Evolutionary conservation across 192 early-diverging fungal species (phyloP).

Genomic region (Thamnidium elegans): DNA sequence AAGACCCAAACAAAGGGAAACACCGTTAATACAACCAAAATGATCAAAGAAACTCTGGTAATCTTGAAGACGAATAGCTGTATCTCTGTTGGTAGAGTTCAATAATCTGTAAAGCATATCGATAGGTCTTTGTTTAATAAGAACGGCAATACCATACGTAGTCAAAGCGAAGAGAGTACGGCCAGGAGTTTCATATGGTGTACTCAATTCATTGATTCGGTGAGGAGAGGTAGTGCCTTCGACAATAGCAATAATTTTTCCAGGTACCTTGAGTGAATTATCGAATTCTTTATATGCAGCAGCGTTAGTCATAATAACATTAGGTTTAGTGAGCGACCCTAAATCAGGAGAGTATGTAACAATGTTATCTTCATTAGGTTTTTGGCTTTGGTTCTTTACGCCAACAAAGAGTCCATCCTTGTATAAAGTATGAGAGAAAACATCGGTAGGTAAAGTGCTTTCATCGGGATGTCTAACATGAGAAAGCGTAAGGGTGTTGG

Average conservation of each 20-base stretch:
- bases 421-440: slow-evolving; percentile 50
- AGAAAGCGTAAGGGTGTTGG: slow-evolving; percentile 57
- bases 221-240: slow-evolving; percentile 45
- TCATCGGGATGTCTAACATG: slow-evolving; percentile 43
- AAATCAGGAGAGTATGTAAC: slow-evolving; percentile 61
- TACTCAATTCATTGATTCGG: slow-evolving; percentile 63
- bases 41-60: slow-evolving; percentile 1
- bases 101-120: slow-evolving; percentile 70
- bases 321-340: slow-evolving; percentile 47
- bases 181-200: slow-evolving; percentile 52
- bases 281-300: slow-evolving; percentile 44
- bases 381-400: slow-evolving; percentile 42
- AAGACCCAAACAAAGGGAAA: slow-evolving; percentile 2
- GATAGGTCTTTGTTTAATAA: slow-evolving; percentile 74
- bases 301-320: not conserved
- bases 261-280: slow-evolving; percentile 58
- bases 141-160: slow-evolving; percentile 65
- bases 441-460: no score
- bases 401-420: slow-evolving; percentile 66
- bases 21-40: not conserved
- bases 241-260: slow-evolving; percentile 81
- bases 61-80: not conserved
- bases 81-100: not conserved
- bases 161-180: slow-evolving; percentile 74
- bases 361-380: slow-evolving; percentile 60